These are phyloP conservation scores for Collybiopsis confluens DNA, from an alignment of 768 basidiomycete genomes.

Conservation along the genomic window DNA sequence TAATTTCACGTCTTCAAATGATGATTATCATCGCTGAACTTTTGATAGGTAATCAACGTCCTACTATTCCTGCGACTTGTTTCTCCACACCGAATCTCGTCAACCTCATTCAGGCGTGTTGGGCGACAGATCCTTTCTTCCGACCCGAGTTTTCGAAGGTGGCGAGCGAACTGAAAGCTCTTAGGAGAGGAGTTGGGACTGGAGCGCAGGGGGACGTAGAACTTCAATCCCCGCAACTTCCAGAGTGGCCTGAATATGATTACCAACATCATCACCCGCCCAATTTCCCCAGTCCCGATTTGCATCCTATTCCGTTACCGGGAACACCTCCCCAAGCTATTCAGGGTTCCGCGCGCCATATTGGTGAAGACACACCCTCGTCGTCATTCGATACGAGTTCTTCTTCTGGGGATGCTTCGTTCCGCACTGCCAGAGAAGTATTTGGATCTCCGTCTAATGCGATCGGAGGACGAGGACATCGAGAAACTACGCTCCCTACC, in stretches of 20 bases:
- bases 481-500: slow-evolving; percentile 9
- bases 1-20: slow-evolving; percentile 7
- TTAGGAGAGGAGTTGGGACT: slow-evolving; percentile 29
- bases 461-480: neutral
- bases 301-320: slow-evolving; percentile 29
- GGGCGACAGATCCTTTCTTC: slow-evolving; percentile 47
- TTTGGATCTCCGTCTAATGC: slow-evolving; percentile 9
- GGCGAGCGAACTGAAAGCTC: slow-evolving; percentile 37
- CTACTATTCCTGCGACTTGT: slow-evolving; percentile 38
- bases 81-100: slow-evolving; percentile 29
- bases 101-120: slow-evolving; percentile 49
- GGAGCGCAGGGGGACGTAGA: slow-evolving; percentile 29
- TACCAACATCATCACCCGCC: slow-evolving; percentile 17
- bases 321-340: slow-evolving; percentile 1
- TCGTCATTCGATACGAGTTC: neutral
- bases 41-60: slow-evolving; percentile 44
- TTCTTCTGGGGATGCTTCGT: slow-evolving; percentile 14
- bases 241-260: slow-evolving; percentile 16
- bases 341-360: neutral
- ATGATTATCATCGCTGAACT: no score
- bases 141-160: slow-evolving; percentile 53
- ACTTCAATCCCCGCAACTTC: slow-evolving; percentile 23
- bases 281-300: slow-evolving; percentile 33
- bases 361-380: neutral
- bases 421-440: slow-evolving; percentile 21